Percentiles rank a stretch among this genome's conserved stretches.
These are phyloP conservation scores for Sporothrix mexicana DNA, from an alignment of 2,329 filamentous ascomycete species.

Conservation along the genomic window DNA sequence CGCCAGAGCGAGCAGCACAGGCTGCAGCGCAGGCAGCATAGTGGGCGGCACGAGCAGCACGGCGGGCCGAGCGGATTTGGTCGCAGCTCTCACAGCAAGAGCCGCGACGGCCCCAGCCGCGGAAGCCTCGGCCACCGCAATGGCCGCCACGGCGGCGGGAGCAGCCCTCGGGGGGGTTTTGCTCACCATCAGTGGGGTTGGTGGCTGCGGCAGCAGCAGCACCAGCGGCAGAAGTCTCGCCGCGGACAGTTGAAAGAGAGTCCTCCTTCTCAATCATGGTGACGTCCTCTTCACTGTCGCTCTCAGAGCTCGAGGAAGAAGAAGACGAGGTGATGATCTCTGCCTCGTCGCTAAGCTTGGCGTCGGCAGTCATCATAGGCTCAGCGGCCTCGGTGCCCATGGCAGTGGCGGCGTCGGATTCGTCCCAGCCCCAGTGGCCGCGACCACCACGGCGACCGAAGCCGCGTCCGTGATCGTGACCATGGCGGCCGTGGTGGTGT, in stretches of 20 bases:
- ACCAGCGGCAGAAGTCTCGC: slow-evolving; percentile 13
- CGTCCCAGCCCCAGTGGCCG: slow-evolving; percentile 25
- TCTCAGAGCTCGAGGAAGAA: slow-evolving; percentile 25
- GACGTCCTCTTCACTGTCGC: slow-evolving; percentile 35
- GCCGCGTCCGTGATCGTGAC: background rate
- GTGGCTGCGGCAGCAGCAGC: slow-evolving; percentile 34
- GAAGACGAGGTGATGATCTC: slow-evolving; percentile 23
- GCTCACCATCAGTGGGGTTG: background rate
- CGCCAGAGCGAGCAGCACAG: slow-evolving; percentile 2
- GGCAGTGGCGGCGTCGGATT: slow-evolving; percentile 33
- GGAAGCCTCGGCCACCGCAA: slow-evolving; percentile 7
- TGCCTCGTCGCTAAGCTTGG: slow-evolving; percentile 31
- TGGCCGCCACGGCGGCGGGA: background rate
- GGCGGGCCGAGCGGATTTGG: background rate
- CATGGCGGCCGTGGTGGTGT: background rate
- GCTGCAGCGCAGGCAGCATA: slow-evolving; percentile 18
- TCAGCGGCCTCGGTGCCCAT: slow-evolving; percentile 34
- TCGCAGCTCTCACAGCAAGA: slow-evolving; percentile 25
- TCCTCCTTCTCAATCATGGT: slow-evolving; percentile 44
- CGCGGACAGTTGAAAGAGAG: slow-evolving; percentile 36
- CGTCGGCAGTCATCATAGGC: slow-evolving; percentile 32
- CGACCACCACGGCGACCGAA: background rate
- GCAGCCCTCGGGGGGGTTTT: background rate
- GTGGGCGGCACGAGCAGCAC: slow-evolving; percentile 19
- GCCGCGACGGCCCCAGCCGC: background rate